Evolutionary conservation across 805 yeast genomes (phyloP), one percentile per base, ranked within the genome.

Genomic region (Ogataea methanolica): DNA sequence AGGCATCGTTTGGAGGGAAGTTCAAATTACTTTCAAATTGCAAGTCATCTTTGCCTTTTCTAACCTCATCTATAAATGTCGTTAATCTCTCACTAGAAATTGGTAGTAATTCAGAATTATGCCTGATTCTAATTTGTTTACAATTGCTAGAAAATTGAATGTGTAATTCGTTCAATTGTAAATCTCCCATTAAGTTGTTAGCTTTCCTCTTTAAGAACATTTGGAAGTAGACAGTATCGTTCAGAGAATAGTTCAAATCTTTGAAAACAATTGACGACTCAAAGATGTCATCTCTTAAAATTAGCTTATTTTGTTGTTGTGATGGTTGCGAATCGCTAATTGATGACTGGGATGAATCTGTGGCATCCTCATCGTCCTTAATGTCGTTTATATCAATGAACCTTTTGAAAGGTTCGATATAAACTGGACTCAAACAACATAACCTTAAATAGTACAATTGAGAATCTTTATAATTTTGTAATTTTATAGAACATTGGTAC

Each of bases 401-500:
- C 2, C n/a, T 29, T 26, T 23, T 16, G 16, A 51, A 45, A 4
- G 43, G 44, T 1, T 36, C 12, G 14, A 59, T 43, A 17, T 33
- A 21, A 14, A 31, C 40, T n/a, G 51, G 48, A 6, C 50, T 49
- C 16, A 69, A 39, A 4, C 64, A 48, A 33, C 63, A 54, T 22
- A 74, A 45, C 42, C 72, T 70, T 14, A 72, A 43, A 11, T 63
- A 56, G 42, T 65, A 67, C 21, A 61, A 36, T 19, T 66, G 56
- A 0, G 73, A 63, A 21, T 68, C 73, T 53, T 53, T 63, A 44
- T 48, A 47, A 42, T 65, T 66, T 6, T 56, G 53, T 41, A 72
- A 49, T 34, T 63, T 52, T 6, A 62, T 41, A 36, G 68, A 73
- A 46, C 80, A 75, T 26, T 60, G 54, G 16, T 73, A 58, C 12